Base-by-base conservation (phyloP, 2,329 filamentous ascomycete genomes). In the Cercospora janseana region DNA sequence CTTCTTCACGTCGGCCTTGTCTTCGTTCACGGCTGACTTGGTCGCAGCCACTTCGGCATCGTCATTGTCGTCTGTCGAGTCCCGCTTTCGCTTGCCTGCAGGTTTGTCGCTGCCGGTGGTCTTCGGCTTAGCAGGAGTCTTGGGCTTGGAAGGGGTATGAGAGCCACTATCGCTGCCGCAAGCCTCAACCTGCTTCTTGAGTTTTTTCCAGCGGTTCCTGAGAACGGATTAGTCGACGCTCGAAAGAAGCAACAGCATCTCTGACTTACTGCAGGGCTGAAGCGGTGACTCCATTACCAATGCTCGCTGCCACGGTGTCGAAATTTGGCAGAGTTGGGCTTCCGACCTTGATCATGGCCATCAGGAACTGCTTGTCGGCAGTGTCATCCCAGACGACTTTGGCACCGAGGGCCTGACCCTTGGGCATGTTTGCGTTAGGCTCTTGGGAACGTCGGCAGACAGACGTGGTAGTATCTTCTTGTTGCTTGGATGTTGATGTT, bases 291-390 rank as follows among this genome's bases (percentile, higher is more conserved):
- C 37, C 37, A n/a, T 26, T 26, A 6, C 37, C 37, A 9, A 41
- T 41, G 10, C 16, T 16, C 3, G 21, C 31, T 26, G 46, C 32
- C n/a, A 41, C 20, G 23, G 16, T 26, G n/a, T 21, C 29, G 6
- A 16, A 29, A 3, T 9, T 46, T 23, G 13, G 54, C 31, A 32
- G 49, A 51, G 43, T 53, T 40, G 46, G 23, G 20, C 4, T 24
- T 4, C 13, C 31, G 10, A 16, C 31, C 13, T 35, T 35, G 31
- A 59, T 55, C 51, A 57, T 57, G 26, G 51, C 46, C 10, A 59
- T 49, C n/a, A 59, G 46, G 15, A 59, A 7, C 34, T 57, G 48
- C 13, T 49, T 42, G 40, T 59, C 54, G 3, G 49, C 51, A 6
- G 51, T 37, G 23, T 57, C 56, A 32, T 46, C 52, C 56, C 56